Evolutionary conservation across 169 alveolate species (phyloP), one percentile per base, ranked within the genome.

Genomic region (Cryptosporidium xiaoi): DNA sequence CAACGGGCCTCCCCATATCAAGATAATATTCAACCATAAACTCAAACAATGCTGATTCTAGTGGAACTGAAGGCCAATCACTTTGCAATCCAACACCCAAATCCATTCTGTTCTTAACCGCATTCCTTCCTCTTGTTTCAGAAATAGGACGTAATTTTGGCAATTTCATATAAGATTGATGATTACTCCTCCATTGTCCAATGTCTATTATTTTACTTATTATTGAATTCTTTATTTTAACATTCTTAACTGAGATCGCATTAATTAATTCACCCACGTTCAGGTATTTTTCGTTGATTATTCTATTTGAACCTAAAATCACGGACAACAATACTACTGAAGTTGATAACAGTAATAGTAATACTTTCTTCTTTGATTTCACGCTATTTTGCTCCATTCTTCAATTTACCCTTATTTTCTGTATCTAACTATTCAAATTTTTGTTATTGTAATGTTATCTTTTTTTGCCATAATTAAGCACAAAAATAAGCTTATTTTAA

Each of bases 31-130:
- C 87, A 16, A 40, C 15, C 20, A 77, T 27, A 62, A 77, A 77
- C 53, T 77, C 87, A 4, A 77, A 20, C 50, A 77, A n/a, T 12
- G 87, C 58, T 2, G 87, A 65, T 1, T 77, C 87, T 20, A 77
- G 27, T 6, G 87, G 71, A 3, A 77, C 77, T 13, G 15, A 15
- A n/a, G 87, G 87, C 87, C 87, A 77, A 15, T 77, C 50, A 62
- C 87, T 77, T 60, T 77, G 46, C n/a, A 77, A 44, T 60, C 31
- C 77, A 5, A 77, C 65, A 13, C 71, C 71, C 10, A 77, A 60
- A 44, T 77, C 87, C 16, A 40, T 77, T 71, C 87, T 58, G 64
- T 12, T 62, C 12, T 24, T 48, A 4, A 24, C 71, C 27, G 24
- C 46, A 44, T 58, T 40, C 40, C 64, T 62, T 13, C 56, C 71